Base-by-base conservation (phyloP, 1,284 basidiomycete species). In the Anthracocystis panici-leucophaei region DNA sequence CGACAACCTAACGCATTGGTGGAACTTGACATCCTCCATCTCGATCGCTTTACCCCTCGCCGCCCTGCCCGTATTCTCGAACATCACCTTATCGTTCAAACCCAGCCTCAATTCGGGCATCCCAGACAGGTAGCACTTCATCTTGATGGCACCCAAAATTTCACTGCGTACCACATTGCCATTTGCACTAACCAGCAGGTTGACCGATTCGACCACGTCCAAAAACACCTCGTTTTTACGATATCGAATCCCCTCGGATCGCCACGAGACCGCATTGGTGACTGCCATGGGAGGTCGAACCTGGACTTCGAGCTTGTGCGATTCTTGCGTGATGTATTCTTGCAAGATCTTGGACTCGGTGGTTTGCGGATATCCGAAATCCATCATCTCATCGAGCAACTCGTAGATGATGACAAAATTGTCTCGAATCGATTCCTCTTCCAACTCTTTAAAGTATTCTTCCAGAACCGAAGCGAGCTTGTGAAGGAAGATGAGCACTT, bases 11-110 rank as follows among this genome's bases (percentile, higher is more conserved):
- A 99, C 97, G 84, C 97, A 99, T 88, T 99, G 97, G 85, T 99
- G 97, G 88, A 99, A 99, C 86, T 97, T 98, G 87, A 98, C 94
- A 84, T 99, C 97, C 86, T 99, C 97, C 93, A 99, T 97, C 87
- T 99, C 97, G 82, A 99, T 97, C 4, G 95, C 92, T 86, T 99
- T 99, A 7, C 97, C 97, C 21, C 96, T 90, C 2, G 96, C 92
- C 29, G 95, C 94, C 81, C 96, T 89, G 12, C 97, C 96, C 3
- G 95, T 99, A 79, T 89, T 93, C 87, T 99, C 96, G 81, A 99
- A 97, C 95, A 98, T 98, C 85, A 98, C 95, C 87, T 99, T 99
- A 88, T 99, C 97, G 87, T 99, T 99, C 63, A 99, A 88, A 0
- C 97, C 97, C 33, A 99, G 87, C 54, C 97, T 89, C 57, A 99